phyloP scores from a whole-genome alignment of 495 filamentous ascomycete genomes.

The Daldinia childiae region DNA sequence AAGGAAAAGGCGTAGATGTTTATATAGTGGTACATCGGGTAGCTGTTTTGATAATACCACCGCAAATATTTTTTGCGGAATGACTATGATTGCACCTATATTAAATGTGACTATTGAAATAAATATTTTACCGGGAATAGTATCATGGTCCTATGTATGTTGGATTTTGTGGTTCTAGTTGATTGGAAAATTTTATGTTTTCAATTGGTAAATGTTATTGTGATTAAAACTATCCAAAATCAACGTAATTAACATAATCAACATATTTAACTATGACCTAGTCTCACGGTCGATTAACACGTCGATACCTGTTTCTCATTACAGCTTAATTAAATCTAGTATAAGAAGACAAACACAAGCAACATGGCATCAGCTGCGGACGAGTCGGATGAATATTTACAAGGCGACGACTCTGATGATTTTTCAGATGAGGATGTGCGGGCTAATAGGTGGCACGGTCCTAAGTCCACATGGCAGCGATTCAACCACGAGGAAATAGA shows the following conservation, averaged over 20 bases:
- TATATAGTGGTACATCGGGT: conserved; percentile 26
- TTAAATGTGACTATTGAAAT: background rate
- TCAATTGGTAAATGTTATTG: background rate
- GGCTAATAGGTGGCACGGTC: conserved; percentile 64
- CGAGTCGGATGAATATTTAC: conserved; percentile 36
- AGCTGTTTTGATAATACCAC: conserved; percentile 44
- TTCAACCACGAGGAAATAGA: conserved; percentile 68
- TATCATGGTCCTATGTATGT: background rate
- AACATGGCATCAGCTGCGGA: conserved; percentile 36
- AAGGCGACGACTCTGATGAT: conserved; percentile 28
- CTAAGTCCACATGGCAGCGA: conserved; percentile 65
- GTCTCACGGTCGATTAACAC: background rate
- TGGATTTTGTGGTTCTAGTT: conserved; percentile 7
- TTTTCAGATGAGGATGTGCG: conserved; percentile 49
- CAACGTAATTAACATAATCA: conserved; percentile 15
- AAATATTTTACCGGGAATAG: conserved; percentile 10
- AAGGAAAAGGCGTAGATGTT: conserved; percentile 45
- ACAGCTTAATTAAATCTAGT: background rate
- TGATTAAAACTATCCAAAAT: conserved; percentile 1
- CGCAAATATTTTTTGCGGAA: conserved; percentile 15
- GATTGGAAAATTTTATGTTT: conserved; percentile 7
- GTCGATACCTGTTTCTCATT: background rate
- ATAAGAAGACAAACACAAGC: background rate
- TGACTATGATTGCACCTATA: background rate
- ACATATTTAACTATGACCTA: conserved; percentile 3